Percentiles rank a stretch among this genome's conserved stretches.
Evolutionary conservation across 2,329 filamentous ascomycete species (phyloP).

Genomic region (Arthrinium phaeospermum): DNA sequence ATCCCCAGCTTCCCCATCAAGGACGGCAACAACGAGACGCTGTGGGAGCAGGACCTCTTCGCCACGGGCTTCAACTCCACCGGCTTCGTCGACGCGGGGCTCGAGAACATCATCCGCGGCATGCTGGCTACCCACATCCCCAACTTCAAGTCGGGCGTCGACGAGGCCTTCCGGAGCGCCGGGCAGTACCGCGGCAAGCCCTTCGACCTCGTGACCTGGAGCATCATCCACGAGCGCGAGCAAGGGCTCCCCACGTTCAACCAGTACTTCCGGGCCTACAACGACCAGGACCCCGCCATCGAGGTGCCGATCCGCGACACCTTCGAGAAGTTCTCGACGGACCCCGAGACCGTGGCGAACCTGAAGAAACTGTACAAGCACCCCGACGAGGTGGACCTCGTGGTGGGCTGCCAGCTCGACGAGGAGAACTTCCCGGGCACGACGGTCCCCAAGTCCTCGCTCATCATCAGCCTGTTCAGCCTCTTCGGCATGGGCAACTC

Average conservation of each 20-base stretch:
- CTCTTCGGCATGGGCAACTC: background rate
- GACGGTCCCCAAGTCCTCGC: background rate
- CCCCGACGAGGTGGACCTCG: background rate
- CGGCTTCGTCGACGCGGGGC: background rate
- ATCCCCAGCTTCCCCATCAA: slow-evolving; percentile 2
- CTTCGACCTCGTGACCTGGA: slow-evolving; percentile 4
- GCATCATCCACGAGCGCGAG: background rate
- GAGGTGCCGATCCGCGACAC: slow-evolving; percentile 7
- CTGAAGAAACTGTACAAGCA: background rate
- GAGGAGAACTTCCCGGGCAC: background rate
- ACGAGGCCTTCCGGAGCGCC: background rate
- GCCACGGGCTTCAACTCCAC: background rate
- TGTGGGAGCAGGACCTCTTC: background rate
- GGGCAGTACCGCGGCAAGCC: background rate
- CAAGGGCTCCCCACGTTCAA: background rate
- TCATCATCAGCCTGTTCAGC: background rate
- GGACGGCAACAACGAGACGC: background rate
- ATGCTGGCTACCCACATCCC: background rate
- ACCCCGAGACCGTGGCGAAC: background rate
- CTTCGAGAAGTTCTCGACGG: background rate
- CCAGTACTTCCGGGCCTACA: slow-evolving; percentile 7
- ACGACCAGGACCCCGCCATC: background rate
- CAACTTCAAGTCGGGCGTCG: background rate
- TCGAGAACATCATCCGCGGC: background rate
- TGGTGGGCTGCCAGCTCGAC: background rate